Percentiles rank a stretch among this genome's conserved stretches.
phyloP scores from a whole-genome alignment of 1,139 yeast genomes.

The Debaryomyces fabryi region DNA sequence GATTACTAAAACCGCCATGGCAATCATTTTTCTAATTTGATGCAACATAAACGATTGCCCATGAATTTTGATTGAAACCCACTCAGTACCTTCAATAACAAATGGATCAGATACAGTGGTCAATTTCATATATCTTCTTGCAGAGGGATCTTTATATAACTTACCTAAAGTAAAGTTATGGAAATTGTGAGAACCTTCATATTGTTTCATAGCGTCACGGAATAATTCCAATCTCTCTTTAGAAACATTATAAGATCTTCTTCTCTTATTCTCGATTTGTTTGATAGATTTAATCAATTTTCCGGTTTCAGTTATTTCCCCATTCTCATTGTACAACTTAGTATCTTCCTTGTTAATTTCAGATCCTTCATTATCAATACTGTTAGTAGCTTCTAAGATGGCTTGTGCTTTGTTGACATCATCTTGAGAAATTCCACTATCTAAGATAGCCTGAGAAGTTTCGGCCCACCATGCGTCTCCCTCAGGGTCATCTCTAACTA shows the following conservation, averaged over 20 bases:
- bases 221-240: constrained; percentile 60
- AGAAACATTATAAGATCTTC: constrained; percentile 72
- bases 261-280: constrained; percentile 63
- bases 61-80: constrained; percentile 95
- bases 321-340: constrained; percentile 33
- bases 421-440: constrained; percentile 51
- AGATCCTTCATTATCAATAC: constrained; percentile 26
- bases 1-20: constrained; percentile 86
- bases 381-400: constrained; percentile 15
- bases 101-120: constrained; percentile 88
- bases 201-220: constrained; percentile 69
- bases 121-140: constrained; percentile 78
- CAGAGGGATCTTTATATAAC: constrained; percentile 81
- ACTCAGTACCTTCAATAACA: constrained; percentile 89
- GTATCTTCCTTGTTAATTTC: constrained; percentile 21
- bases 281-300: constrained; percentile 60
- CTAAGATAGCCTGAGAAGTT: constrained; percentile 47
- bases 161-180: constrained; percentile 95
- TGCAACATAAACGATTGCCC: constrained; percentile 99
- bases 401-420: constrained; percentile 33
- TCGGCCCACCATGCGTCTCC: constrained; percentile 74
- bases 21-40: constrained; percentile 97
- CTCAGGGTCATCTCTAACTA: constrained; percentile 63
- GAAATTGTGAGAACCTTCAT: constrained; percentile 89
- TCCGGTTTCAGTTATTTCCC: constrained; percentile 42